Evolutionary conservation across 129 eudicot species (phyloP).

Genomic region (Flaveria linearis): DNA sequence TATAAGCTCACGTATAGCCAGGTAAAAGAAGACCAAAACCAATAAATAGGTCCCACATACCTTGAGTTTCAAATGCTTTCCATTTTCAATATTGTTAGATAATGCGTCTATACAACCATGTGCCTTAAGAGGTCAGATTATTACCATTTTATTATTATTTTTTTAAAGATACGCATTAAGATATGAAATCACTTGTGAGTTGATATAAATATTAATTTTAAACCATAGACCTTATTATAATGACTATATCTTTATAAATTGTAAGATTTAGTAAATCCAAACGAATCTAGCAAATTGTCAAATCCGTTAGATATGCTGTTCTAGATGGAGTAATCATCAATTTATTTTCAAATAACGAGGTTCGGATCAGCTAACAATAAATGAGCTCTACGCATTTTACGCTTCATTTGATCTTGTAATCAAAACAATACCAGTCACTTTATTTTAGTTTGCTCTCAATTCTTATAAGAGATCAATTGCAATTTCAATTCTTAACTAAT

Average conservation of each 20-base stretch:
- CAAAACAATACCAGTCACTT: background rate
- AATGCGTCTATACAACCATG: constrained; percentile 9
- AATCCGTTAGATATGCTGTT: constrained; percentile 8
- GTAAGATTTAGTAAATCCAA: background rate
- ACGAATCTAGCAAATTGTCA: background rate
- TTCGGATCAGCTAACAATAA: constrained; percentile 17
- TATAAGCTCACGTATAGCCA: background rate
- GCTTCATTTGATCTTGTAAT: constrained; percentile 12
- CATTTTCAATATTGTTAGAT: background rate
- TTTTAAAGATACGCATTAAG: background rate
- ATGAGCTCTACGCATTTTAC: background rate
- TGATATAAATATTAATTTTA: too few relatives aligned
- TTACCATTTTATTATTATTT: background rate
- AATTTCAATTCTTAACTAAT: background rate
- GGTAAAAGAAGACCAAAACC: constrained; percentile 2
- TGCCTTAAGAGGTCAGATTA: background rate
- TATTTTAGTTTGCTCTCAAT: background rate
- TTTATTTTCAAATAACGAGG: too few relatives aligned
- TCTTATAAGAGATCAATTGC: background rate
- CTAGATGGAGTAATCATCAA: constrained; percentile 3
- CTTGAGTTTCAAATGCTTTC: background rate
- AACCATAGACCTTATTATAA: too few relatives aligned
- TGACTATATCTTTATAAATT: background rate
- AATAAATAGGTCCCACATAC: constrained; percentile 1
- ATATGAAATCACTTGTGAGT: background rate